Percentiles rank a stretch among this genome's conserved stretches.
These are phyloP conservation scores for Zasmidium cellare DNA, from an alignment of 2,329 filamentous ascomycete species.

Conservation along the genomic window DNA sequence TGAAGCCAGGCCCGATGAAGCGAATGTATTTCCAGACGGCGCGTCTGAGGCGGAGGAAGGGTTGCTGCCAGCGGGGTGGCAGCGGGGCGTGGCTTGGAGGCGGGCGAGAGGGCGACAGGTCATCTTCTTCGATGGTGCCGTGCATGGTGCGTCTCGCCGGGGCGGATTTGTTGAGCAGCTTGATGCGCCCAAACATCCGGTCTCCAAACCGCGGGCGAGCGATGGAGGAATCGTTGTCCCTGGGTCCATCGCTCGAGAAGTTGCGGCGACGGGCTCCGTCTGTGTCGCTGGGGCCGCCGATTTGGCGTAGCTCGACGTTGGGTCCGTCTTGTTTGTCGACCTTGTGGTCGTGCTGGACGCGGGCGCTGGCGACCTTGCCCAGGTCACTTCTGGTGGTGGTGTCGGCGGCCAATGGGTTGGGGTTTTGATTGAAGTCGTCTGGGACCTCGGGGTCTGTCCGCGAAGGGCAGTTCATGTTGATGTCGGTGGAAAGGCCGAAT, in stretches of 20 bases:
- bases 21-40: conserved; percentile 46
- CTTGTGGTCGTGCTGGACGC: conserved; percentile 50
- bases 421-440: conserved; percentile 63
- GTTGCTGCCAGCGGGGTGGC: conserved; percentile 22
- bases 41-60: conserved; percentile 16
- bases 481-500: neutral
- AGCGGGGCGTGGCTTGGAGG: conserved; percentile 18
- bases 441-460: conserved; percentile 57
- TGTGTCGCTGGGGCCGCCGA: conserved; percentile 14
- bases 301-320: conserved; percentile 22
- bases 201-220: conserved; percentile 23
- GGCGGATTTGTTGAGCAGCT: conserved; percentile 24
- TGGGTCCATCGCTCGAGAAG: conserved; percentile 16
- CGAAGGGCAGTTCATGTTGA: conserved; percentile 66
- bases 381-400: conserved; percentile 63
- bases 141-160: conserved; percentile 12
- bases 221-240: conserved; percentile 14
- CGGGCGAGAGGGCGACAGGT: conserved; percentile 20
- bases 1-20: conserved; percentile 68
- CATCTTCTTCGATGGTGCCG: conserved; percentile 14
- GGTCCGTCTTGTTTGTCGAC: conserved; percentile 33
- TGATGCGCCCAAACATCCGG: conserved; percentile 14
- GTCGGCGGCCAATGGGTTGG: conserved; percentile 58
- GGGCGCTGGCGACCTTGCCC: conserved; percentile 60
- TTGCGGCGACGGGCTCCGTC: conserved; percentile 10